Evolutionary conservation across 495 filamentous ascomycete genomes (phyloP).

Genomic region (Hamigera avellanea): DNA sequence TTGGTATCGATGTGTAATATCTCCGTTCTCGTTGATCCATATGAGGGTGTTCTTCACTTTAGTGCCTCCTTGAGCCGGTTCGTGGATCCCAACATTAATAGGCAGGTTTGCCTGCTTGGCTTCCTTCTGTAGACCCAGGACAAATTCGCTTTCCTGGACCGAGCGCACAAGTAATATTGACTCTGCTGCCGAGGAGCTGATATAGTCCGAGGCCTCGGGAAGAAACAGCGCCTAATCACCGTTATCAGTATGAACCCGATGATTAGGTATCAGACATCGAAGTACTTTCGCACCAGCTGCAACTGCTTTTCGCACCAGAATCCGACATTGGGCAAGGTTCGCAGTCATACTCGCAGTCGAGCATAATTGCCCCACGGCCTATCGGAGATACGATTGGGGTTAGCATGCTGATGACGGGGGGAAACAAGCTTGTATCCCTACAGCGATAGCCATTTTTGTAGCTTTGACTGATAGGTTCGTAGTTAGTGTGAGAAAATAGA

Average conservation of each 20-base stretch:
- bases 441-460: constrained; percentile 25
- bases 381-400: constrained; percentile 2
- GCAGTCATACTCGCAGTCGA: constrained; percentile 66
- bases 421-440: constrained; percentile 6
- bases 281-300: constrained; percentile 65
- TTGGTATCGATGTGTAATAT: constrained; percentile 53
- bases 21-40: constrained; percentile 57
- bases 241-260: not conserved
- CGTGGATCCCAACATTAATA: constrained; percentile 86
- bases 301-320: constrained; percentile 59
- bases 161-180: constrained; percentile 54
- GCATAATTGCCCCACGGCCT: constrained; percentile 85
- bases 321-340: constrained; percentile 66
- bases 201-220: constrained; percentile 87
- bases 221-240: constrained; percentile 65
- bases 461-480: too few relatives aligned
- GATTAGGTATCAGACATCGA: not conserved
- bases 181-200: constrained; percentile 53
- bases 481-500: too few relatives aligned
- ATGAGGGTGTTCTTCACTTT: constrained; percentile 53
- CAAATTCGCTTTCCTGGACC: constrained; percentile 46
- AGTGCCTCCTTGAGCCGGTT: constrained; percentile 45
- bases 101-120: constrained; percentile 49
- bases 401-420: not conserved
- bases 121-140: constrained; percentile 56